Evolutionary conservation across 2,329 filamentous ascomycete genomes (phyloP).

Genomic region (Sphaceloma murrayae): DNA sequence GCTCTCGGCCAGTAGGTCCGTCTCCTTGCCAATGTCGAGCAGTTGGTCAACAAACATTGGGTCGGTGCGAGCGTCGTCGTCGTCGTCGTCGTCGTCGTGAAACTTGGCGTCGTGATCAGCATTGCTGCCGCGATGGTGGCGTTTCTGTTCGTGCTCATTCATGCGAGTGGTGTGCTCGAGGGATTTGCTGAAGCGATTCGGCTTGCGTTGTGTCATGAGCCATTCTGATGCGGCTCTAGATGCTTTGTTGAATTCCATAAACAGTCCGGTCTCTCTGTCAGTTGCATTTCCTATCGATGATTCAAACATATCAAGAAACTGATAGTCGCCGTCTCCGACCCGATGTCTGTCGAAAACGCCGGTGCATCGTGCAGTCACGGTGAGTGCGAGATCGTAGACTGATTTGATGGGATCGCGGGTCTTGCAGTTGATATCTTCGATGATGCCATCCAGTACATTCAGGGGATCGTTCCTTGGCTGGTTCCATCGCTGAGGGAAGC

Average conservation of each 20-base stretch:
- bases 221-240: constrained; percentile 48
- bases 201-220: constrained; percentile 42
- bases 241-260: constrained; percentile 50
- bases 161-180: constrained; percentile 19
- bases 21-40: constrained; percentile 52
- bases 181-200: constrained; percentile 24
- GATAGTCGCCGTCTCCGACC: constrained; percentile 45
- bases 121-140: not conserved
- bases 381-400: constrained; percentile 53
- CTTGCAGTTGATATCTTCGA: constrained; percentile 57
- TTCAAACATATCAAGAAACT: constrained; percentile 61
- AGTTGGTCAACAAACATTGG: constrained; percentile 43
- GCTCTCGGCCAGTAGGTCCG: constrained; percentile 51
- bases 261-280: constrained; percentile 39
- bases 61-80: constrained; percentile 21
- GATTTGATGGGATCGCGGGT: constrained; percentile 50
- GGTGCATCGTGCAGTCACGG: constrained; percentile 51
- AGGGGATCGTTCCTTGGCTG: constrained; percentile 54
- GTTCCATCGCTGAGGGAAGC: constrained; percentile 50
- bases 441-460: constrained; percentile 53
- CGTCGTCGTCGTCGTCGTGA: constrained; percentile 15
- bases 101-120: constrained; percentile 17
- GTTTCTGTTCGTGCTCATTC: constrained; percentile 20
- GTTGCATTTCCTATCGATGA: constrained; percentile 47
- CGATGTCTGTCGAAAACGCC: constrained; percentile 45